phyloP scores from a whole-genome alignment of 108 stramenopile species.

The Pseudonitzschia multiseries region DNA sequence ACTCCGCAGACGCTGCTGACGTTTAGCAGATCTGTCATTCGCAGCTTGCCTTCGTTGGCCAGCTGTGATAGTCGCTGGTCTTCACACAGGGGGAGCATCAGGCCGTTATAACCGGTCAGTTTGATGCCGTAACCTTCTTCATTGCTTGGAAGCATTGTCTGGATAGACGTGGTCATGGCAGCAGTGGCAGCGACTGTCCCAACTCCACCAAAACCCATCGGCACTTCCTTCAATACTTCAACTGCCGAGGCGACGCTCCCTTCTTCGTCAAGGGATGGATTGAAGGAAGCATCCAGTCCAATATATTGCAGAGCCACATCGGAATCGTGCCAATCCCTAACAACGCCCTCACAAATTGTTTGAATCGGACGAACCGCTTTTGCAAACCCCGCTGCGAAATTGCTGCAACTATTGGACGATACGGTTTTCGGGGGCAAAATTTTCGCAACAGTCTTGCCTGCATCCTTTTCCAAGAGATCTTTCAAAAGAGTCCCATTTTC shows the following conservation, averaged over 20 bases:
- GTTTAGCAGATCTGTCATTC: constrained; percentile 47
- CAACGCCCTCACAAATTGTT: constrained; percentile 38
- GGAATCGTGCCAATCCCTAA: background rate
- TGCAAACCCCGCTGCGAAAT: constrained; percentile 46
- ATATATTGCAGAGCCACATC: constrained; percentile 34
- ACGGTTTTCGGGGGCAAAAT: constrained; percentile 25
- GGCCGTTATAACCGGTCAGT: constrained; percentile 75
- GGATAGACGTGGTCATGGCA: constrained; percentile 69
- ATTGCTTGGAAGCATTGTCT: constrained; percentile 29
- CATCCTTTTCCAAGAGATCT: constrained; percentile 38
- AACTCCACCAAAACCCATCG: constrained; percentile 54
- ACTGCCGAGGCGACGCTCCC: constrained; percentile 80
- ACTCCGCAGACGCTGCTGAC: constrained; percentile 86
- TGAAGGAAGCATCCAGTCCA: constrained; percentile 81
- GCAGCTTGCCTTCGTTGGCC: constrained; percentile 4
- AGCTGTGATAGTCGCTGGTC: constrained; percentile 71
- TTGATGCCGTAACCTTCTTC: constrained; percentile 42
- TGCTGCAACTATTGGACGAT: background rate
- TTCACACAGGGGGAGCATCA: constrained; percentile 87
- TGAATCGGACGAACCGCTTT: constrained; percentile 58
- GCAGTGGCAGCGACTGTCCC: constrained; percentile 77
- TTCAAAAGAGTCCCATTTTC: constrained; percentile 75
- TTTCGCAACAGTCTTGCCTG: constrained; percentile 39
- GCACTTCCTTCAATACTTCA: constrained; percentile 67
- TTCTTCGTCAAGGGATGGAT: constrained; percentile 59